Evolutionary conservation across 345 rosid species (phyloP), one percentile per base, ranked within the genome.

Genomic region (Gossypium longicalyx): DNA sequence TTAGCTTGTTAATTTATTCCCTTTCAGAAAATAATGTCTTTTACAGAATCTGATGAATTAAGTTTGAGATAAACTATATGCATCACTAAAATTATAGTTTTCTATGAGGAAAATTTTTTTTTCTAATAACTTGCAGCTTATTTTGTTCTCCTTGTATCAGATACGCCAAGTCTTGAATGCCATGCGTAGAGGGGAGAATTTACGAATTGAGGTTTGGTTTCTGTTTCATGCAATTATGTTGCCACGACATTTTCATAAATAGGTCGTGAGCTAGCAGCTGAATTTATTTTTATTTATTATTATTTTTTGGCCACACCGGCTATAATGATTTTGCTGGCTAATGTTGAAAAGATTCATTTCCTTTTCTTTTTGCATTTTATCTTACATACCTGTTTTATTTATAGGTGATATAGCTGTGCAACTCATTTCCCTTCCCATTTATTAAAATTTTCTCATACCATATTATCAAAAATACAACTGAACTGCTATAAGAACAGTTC

Each of bases 161-260:
- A 85, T 93, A 77, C 96, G 92, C 73, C 97, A 89, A 78, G 97
- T 86, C 79, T 77, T 91, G 89, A 84, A 76, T 72, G 91, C 91
- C 79, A 83, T 91, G 88, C 91, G 91, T 74, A 84, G 96, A 80
- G 94, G 93, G 67, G 97, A 89, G 80, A 87, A 83, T 79, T 58
- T 90, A 77, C 85, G 86, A 70, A 75, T 82, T 72, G 96, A 93
- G 97, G 98, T 91, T 85, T 72, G 89, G 54, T 59, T 79, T 74
- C 74, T 70, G 34, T 74, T 45, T 77, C 72, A 38, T 73, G 48
- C 29, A 63, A 75, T 67, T 45, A 22, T 47, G 23, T 44, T 78
- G n/a, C 77, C 57, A 11, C 16, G 9, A 23, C 16, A 20, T 38
- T 79, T 19, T 74, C 23, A 12, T 69, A 34, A 41, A 22, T 44